Evolutionary conservation across 2,329 filamentous ascomycete species (phyloP).

Genomic region (Exophiala sideris): DNA sequence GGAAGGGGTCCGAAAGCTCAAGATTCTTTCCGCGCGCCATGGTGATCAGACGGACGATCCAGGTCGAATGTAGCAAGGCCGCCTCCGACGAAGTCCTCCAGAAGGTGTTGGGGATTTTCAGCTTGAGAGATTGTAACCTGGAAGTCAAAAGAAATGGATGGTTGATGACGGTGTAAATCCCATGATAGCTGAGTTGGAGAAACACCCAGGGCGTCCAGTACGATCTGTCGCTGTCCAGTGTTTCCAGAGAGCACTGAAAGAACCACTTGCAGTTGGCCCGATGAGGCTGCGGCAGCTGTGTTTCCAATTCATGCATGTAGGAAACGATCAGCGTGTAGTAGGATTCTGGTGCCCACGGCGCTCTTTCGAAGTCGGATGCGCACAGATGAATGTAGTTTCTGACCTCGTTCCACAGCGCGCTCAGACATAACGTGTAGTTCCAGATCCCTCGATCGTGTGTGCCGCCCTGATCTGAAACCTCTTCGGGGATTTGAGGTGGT

Average conservation of each 20-base stretch:
- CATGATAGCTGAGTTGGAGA: slow-evolving; percentile 54
- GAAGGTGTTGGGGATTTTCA: slow-evolving; percentile 54
- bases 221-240: slow-evolving; percentile 6
- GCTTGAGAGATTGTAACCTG: slow-evolving; percentile 50
- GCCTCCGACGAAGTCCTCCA: slow-evolving; percentile 52
- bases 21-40: slow-evolving; percentile 54
- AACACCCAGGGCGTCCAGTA: slow-evolving; percentile 55
- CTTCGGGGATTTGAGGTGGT: not conserved
- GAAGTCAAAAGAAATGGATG: slow-evolving; percentile 55
- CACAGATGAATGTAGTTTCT: slow-evolving; percentile 10
- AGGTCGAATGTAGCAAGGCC: slow-evolving; percentile 51
- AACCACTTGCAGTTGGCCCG: slow-evolving; percentile 26
- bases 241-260: slow-evolving; percentile 18
- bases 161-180: slow-evolving; percentile 28
- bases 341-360: slow-evolving; percentile 28
- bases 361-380: slow-evolving; percentile 2
- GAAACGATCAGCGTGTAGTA: slow-evolving; percentile 1
- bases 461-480: not conserved
- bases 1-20: slow-evolving; percentile 50
- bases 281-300: slow-evolving; percentile 25
- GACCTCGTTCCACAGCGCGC: slow-evolving; percentile 8
- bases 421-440: slow-evolving; percentile 1
- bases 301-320: slow-evolving; percentile 29
- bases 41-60: slow-evolving; percentile 54
- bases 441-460: slow-evolving; percentile 6